Evolutionary conservation across 1,139 yeast genomes (phyloP).

Genomic region (Magnusiomyces ingens): DNA sequence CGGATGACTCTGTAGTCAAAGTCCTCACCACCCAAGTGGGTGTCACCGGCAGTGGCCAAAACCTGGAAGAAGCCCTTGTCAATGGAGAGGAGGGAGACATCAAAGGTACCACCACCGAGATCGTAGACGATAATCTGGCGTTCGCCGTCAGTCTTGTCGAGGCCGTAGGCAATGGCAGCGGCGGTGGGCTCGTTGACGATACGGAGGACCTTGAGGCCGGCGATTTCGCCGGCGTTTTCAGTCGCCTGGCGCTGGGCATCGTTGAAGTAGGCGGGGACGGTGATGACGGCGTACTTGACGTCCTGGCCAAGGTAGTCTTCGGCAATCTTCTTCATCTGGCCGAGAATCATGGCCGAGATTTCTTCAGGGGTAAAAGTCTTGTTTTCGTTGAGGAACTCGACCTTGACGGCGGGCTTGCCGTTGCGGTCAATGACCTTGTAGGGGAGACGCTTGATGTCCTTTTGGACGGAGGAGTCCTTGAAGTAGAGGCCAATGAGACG

Average conservation of each 20-base stretch:
- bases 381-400: constrained; percentile 58
- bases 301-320: constrained; percentile 85
- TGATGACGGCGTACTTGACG: constrained; percentile 90
- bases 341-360: constrained; percentile 84
- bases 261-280: constrained; percentile 96
- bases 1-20: constrained; percentile 84
- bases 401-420: constrained; percentile 77
- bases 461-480: constrained; percentile 69
- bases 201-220: constrained; percentile 89
- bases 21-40: constrained; percentile 98
- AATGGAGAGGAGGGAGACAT: constrained; percentile 80
- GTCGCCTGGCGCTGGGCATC: constrained; percentile 99
- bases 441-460: constrained; percentile 78
- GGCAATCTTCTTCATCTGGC: constrained; percentile 89
- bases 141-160: constrained; percentile 83
- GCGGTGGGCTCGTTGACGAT: constrained; percentile 98
- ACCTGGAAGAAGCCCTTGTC: constrained; percentile 95
- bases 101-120: constrained; percentile 96
- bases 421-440: constrained; percentile 58
- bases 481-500: constrained; percentile 79
- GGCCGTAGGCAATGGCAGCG: constrained; percentile 96
- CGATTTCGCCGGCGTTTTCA: constrained; percentile 95
- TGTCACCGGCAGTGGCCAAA: constrained; percentile 93
- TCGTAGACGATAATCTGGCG: constrained; percentile 89
- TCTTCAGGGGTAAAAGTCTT: constrained; percentile 83